These are phyloP conservation scores for Mollisiaceae sp. DNA, from an alignment of 2,329 filamentous ascomycete genomes.

Conservation along the genomic window DNA sequence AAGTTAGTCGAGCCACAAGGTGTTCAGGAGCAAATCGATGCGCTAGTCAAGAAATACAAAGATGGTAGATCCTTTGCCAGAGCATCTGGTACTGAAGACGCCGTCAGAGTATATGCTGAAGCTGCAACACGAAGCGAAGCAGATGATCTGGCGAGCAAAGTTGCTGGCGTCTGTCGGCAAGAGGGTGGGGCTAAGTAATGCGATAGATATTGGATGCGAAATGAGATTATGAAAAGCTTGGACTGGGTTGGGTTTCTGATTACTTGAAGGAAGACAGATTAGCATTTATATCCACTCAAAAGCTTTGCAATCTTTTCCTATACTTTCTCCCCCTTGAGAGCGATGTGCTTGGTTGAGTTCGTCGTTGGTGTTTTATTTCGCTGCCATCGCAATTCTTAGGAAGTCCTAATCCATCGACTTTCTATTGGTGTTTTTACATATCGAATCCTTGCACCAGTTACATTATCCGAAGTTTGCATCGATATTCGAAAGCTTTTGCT, in stretches of 20 bases:
- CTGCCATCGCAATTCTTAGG: too few species aligned
- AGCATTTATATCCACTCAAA: constrained; percentile 14
- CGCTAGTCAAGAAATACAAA: constrained; percentile 86
- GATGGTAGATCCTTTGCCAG: constrained; percentile 89
- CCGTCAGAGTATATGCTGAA: constrained; percentile 94
- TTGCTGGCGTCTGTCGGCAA: constrained; percentile 49
- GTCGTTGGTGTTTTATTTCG: neutral
- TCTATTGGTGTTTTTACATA: too few species aligned
- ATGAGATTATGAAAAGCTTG: neutral
- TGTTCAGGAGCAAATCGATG: constrained; percentile 85
- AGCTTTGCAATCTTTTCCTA: neutral
- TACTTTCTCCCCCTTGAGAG: neutral
- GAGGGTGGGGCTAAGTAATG: constrained; percentile 23
- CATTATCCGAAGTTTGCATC: neutral
- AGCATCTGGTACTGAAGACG: constrained; percentile 94
- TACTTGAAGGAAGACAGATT: neutral
- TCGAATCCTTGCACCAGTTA: neutral
- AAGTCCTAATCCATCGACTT: too few species aligned
- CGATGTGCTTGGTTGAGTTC: neutral
- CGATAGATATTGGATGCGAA: constrained; percentile 23
- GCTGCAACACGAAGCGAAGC: constrained; percentile 88
- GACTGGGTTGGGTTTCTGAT: neutral
- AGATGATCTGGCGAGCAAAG: constrained; percentile 86
- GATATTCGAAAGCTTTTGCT: neutral
- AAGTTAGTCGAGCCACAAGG: constrained; percentile 80